Evolutionary conservation across 23 red algal genomes (phyloP).

Genomic region (Gracilariopsis chorda): DNA sequence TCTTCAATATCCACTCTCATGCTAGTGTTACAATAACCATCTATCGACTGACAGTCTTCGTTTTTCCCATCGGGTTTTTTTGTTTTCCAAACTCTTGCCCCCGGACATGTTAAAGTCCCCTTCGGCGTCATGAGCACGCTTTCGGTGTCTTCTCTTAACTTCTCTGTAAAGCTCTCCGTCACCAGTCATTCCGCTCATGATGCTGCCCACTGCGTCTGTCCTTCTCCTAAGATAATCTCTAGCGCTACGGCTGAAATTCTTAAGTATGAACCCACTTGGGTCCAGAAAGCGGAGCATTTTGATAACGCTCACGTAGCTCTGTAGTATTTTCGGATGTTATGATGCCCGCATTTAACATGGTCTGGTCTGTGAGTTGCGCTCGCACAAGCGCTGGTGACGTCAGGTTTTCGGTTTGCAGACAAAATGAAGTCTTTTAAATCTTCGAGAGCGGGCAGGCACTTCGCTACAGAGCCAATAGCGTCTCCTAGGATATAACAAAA

Average conservation of each 20-base stretch:
- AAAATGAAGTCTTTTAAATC: conserved; percentile 69
- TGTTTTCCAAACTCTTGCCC: too few relatives aligned
- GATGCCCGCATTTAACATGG: conserved; percentile 60
- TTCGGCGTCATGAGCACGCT: conserved; percentile 7
- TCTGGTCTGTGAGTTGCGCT: conserved; percentile 39
- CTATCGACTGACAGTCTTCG: too few relatives aligned
- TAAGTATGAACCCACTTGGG: conserved; percentile 57
- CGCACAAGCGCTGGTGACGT: conserved; percentile 47
- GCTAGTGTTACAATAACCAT: conserved; percentile 24
- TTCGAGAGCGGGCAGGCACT: conserved; percentile 57
- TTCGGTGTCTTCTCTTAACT: conserved; percentile 16
- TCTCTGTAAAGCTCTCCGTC: conserved; percentile 70
- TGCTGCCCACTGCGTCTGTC: conserved; percentile 66
- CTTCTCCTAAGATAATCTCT: conserved; percentile 47
- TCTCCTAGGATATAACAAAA: conserved; percentile 42
- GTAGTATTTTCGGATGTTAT: conserved; percentile 72
- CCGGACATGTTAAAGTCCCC: too few relatives aligned
- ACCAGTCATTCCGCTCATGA: conserved; percentile 71
- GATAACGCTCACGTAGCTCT: conserved; percentile 67
- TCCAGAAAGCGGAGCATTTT: conserved; percentile 62
- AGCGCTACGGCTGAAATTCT: conserved; percentile 57
- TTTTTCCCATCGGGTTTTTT: too few relatives aligned
- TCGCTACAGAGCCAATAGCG: conserved; percentile 32
- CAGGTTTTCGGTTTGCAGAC: conserved; percentile 57
- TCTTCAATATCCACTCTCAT: conserved; percentile 13